These are phyloP conservation scores for Erythrobasidium yunnanense DNA, from an alignment of 768 basidiomycete species.

Conservation along the genomic window DNA sequence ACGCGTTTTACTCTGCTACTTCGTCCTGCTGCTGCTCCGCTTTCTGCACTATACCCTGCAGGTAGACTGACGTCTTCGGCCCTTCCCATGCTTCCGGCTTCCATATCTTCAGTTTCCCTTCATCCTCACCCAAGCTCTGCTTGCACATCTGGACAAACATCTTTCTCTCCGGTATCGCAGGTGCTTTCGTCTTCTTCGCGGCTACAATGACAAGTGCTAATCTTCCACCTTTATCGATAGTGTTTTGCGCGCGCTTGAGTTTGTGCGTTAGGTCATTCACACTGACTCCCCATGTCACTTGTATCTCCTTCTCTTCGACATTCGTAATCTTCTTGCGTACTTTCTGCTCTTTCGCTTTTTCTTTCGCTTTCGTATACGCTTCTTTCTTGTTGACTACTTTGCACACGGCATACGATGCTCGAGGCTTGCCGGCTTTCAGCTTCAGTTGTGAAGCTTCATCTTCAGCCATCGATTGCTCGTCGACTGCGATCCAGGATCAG, in stretches of 20 bases:
- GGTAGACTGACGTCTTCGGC: constrained; percentile 8
- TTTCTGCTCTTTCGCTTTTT: background rate
- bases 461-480: constrained; percentile 9
- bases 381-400: constrained; percentile 49
- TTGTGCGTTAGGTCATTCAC: constrained; percentile 57
- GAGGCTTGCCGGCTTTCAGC: background rate
- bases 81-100: constrained; percentile 21
- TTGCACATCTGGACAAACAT: constrained; percentile 13
- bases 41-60: background rate
- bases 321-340: constrained; percentile 36
- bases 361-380: constrained; percentile 37
- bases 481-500: constrained; percentile 2
- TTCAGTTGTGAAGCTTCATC: background rate
- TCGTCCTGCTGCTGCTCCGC: too few species aligned
- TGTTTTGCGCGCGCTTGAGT: constrained; percentile 50
- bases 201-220: constrained; percentile 50
- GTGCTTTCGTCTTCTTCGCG: constrained; percentile 3
- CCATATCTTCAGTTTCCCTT: constrained; percentile 1
- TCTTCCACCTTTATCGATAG: constrained; percentile 53
- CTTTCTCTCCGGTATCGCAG: background rate
- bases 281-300: constrained; percentile 59
- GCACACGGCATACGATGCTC: constrained; percentile 45
- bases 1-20: too few species aligned
- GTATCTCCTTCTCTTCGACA: constrained; percentile 53
- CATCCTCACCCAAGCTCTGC: background rate